A percentile compares a stretch with the other conserved stretches of the same genome.
Evolutionary conservation across 2,329 filamentous ascomycete species (phyloP).

Genomic region (Colletotrichum higginsianum): DNA sequence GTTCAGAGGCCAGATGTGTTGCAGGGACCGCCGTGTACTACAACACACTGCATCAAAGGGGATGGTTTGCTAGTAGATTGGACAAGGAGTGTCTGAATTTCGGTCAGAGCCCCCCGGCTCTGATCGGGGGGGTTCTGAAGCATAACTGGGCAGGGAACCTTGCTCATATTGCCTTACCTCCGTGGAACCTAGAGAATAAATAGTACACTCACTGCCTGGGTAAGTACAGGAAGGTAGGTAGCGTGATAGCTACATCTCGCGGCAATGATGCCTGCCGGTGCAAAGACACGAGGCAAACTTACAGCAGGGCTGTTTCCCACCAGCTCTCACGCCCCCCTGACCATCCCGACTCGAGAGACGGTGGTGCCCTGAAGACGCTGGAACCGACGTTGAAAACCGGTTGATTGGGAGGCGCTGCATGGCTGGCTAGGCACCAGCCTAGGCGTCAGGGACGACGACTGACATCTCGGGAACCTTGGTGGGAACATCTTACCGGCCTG

Average conservation of each 20-base stretch:
- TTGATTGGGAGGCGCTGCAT: background rate
- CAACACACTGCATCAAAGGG: constrained; percentile 1
- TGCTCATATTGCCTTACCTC: background rate
- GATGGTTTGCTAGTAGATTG: constrained; percentile 22
- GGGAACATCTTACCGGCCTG: constrained; percentile 42
- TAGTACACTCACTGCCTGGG: too few relatives aligned
- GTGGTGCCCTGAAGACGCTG: constrained; percentile 8
- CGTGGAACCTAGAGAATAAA: too few relatives aligned
- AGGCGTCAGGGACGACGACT: constrained; percentile 10
- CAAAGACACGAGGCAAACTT: constrained; percentile 3
- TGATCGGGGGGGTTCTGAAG: constrained; percentile 35
- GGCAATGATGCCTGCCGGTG: background rate
- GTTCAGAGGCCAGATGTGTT: constrained; percentile 1
- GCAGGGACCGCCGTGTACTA: constrained; percentile 16
- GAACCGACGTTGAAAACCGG: constrained; percentile 14
- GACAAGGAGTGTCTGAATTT: constrained; percentile 30
- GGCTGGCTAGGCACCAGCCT: too few relatives aligned
- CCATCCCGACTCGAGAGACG: constrained; percentile 27
- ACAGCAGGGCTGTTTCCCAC: constrained; percentile 3
- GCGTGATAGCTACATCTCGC: background rate
- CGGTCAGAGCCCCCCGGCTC: constrained; percentile 30
- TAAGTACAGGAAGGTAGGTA: too few relatives aligned
- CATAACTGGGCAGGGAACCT: constrained; percentile 35
- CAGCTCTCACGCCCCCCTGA: constrained; percentile 1
- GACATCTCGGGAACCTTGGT: constrained; percentile 31